A percentile compares a stretch with the other conserved stretches of the same genome.
Evolutionary conservation across 2,329 filamentous ascomycete species (phyloP).

Genomic region (Shiraia bambusicola): DNA sequence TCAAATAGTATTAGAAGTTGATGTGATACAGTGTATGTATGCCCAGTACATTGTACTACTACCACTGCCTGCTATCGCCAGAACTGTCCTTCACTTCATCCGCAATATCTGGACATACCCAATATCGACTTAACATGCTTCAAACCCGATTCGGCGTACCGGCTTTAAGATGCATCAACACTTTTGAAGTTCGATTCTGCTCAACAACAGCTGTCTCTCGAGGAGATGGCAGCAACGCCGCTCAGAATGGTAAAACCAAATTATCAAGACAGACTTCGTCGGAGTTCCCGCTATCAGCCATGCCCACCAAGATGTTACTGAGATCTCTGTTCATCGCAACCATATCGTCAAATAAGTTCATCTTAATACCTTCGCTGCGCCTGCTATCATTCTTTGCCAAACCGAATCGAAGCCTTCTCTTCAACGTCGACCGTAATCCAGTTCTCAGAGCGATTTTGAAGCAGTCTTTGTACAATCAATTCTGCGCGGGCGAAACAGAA

Average conservation of each 20-base stretch:
- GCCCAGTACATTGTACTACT: neutral
- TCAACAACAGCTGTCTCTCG: conserved; percentile 18
- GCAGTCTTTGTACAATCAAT: conserved; percentile 84
- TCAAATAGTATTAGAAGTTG: conserved; percentile 14
- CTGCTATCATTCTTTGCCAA: conserved; percentile 45
- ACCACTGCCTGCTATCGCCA: neutral
- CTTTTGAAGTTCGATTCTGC: conserved; percentile 9
- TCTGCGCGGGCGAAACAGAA: conserved; percentile 78
- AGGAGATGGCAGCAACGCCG: conserved; percentile 1
- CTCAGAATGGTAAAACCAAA: neutral
- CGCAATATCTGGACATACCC: neutral
- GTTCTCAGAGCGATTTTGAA: conserved; percentile 72
- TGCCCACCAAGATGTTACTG: conserved; percentile 33
- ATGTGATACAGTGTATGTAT: conserved; percentile 13
- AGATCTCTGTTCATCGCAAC: conserved; percentile 45
- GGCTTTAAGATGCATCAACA: conserved; percentile 6
- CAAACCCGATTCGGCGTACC: conserved; percentile 6
- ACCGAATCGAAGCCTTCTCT: conserved; percentile 42
- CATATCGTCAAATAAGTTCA: conserved; percentile 50
- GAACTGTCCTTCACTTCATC: neutral
- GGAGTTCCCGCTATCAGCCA: conserved; percentile 23
- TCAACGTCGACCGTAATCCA: conserved; percentile 70
- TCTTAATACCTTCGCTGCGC: conserved; percentile 43
- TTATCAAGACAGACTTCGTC: conserved; percentile 9
- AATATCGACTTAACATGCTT: conserved; percentile 8